These are phyloP conservation scores for Auricularia heimuer DNA, from an alignment of 768 basidiomycete species.

Conservation along the genomic window DNA sequence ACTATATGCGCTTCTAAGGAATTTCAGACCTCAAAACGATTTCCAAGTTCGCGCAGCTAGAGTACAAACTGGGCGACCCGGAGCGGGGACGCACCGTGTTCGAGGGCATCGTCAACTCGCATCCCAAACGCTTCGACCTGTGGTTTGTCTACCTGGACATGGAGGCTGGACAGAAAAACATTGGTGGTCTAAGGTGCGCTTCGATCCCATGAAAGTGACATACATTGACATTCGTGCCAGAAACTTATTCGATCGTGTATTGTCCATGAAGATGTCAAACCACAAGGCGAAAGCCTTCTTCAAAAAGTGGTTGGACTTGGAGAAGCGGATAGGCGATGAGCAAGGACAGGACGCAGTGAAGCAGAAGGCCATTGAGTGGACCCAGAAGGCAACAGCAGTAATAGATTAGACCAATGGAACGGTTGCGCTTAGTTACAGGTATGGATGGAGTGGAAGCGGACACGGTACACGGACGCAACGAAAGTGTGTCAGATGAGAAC, in stretches of 20 bases:
- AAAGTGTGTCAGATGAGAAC: constrained; percentile 6
- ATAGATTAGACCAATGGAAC: constrained; percentile 6
- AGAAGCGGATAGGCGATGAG: constrained; percentile 78
- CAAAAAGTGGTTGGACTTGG: constrained; percentile 94
- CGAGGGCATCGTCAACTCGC: constrained; percentile 91
- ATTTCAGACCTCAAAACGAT: constrained; percentile 87
- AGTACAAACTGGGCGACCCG: constrained; percentile 88
- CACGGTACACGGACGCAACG: not conserved
- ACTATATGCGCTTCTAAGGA: not conserved
- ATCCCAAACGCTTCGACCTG: constrained; percentile 89
- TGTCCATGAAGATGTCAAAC: constrained; percentile 80
- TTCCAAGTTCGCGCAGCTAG: constrained; percentile 87
- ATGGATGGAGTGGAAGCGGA: constrained; percentile 18
- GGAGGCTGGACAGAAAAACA: constrained; percentile 73
- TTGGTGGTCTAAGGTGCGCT: constrained; percentile 64
- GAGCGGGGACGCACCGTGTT: constrained; percentile 95
- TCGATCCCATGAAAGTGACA: not conserved
- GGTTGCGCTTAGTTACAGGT: constrained; percentile 15
- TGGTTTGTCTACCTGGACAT: constrained; percentile 98
- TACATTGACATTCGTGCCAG: constrained; percentile 27
- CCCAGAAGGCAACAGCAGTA: constrained; percentile 39
- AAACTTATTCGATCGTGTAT: constrained; percentile 76
- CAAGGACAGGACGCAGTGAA: constrained; percentile 75
- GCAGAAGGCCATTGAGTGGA: constrained; percentile 87
- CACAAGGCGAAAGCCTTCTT: constrained; percentile 95